Evolutionary conservation across 768 basidiomycete species (phyloP), one percentile per base, ranked within the genome.

Genomic region (Collybia sp.): DNA sequence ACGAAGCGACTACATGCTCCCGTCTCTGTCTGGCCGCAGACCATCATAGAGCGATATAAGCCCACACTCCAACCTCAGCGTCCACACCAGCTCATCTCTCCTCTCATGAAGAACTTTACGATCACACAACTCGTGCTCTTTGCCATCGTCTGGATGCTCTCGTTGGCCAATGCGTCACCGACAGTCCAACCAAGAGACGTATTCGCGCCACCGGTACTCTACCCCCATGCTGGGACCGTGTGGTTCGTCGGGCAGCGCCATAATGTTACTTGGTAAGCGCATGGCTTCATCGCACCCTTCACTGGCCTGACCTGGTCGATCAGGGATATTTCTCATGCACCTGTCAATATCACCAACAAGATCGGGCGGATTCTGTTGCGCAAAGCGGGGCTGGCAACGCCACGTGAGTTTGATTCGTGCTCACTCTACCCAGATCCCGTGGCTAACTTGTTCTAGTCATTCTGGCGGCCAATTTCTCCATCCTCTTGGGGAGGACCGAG

Each of bases 261-360:
- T 49, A 63, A 55, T 34, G 70, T 75, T 49, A 65, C 61, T 30
- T 75, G 73, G 73, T 65, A 53, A 40, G 56, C 51, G 50, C 47
- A 4, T 25, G 3, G 25, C 50, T 43, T 25, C 49, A 17, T 18
- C 53, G 25, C 49, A 52, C 51, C 8, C 25, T 40, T 55, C 37
- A 42, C 48, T 38, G 31, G 31, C 6, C 32, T 10, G 25, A 17
- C 16, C 38, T 12, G 30, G 16, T 38, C 34, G n/a, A 15, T 19
- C 35, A 63, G 63, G 63, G 48, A 70, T 40, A 61, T 55, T 1
- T 60, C 67, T 2, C 39, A 51, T 38, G 12, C 58, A 35, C 72
- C 72, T 1, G 34, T 45, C 11, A 49, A 73, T 39, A 64, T 74
- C 40, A 72, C 73, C n/a, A 75, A 72, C 44, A 51, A 58, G 30